phyloP scores from a whole-genome alignment of 768 basidiomycete genomes.

The Podaxis sp. region DNA sequence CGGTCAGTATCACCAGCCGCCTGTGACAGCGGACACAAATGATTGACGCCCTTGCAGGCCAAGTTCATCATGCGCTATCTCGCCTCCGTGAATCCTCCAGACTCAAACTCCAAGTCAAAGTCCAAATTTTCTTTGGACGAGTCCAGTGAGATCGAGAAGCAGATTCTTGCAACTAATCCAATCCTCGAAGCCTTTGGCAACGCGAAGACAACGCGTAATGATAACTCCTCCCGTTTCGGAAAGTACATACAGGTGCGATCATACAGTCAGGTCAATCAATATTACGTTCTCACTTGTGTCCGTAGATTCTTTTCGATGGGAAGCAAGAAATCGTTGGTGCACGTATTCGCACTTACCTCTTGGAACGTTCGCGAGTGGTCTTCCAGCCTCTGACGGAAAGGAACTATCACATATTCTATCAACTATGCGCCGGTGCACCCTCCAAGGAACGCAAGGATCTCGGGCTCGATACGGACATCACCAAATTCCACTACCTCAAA shows the following conservation, averaged over 20 bases:
- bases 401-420: conserved; percentile 99
- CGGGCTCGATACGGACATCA: conserved; percentile 81
- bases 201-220: conserved; percentile 98
- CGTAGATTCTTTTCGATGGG: conserved; percentile 93
- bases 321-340: conserved; percentile 97
- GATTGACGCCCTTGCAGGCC: conserved; percentile 47
- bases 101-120: conserved; percentile 57
- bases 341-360: conserved; percentile 95
- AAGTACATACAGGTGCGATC: conserved; percentile 94
- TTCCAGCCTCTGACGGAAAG: conserved; percentile 97
- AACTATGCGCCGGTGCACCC: conserved; percentile 95
- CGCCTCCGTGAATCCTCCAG: conserved; percentile 91
- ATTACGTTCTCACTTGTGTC: conserved; percentile 8
- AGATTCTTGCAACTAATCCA: conserved; percentile 98
- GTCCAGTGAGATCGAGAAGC: conserved; percentile 92
- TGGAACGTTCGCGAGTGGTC: conserved; percentile 96
- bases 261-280: not conserved
- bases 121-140: conserved; percentile 78
- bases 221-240: conserved; percentile 98
- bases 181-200: conserved; percentile 99
- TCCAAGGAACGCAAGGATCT: conserved; percentile 94
- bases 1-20: conserved; percentile 47
- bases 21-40: not conserved
- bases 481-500: conserved; percentile 88
- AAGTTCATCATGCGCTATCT: conserved; percentile 99